Evolutionary conservation across 441 rosid genomes (phyloP), one percentile per base, ranked within the genome.

Genomic region (Corymbia calophylla): DNA sequence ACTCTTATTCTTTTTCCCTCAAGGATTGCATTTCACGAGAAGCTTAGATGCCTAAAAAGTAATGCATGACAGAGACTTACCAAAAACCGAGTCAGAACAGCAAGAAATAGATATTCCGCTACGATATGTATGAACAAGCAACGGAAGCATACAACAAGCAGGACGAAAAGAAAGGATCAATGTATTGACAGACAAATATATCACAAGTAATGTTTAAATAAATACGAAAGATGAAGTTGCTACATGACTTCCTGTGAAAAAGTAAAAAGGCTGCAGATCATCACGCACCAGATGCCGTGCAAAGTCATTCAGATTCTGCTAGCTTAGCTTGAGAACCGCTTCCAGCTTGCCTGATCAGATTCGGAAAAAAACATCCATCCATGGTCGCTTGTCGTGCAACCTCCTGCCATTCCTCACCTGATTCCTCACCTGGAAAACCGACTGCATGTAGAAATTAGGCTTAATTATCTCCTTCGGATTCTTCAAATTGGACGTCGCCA

Each of bases 301-400:
- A 77, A 44, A 77, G 17, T 77, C 1, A 77, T 77, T 44, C 51
- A 77, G 84, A 39, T 44, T 77, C 51, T 44, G 51, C 18, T 12
- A 77, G 84, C n/a, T 77, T 32, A 53, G 21, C 53, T 70, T 2
- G 39, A 39, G 87, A 44, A 86, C 35, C 19, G 1, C 77, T 8
- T 32, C 23, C 5, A 3, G 55, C 27, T 73, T 56, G 68, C 77
- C 73, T 11, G 88, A 35, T 94, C 94, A 97, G 88, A 96, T 87
- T 49, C 97, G 93, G 92, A 95, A 95, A 87, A 93, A 88, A 90
- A n/a, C n/a, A n/a, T n/a, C n/a, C n/a, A n/a, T n/a, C n/a, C n/a
- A n/a, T n/a, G 97, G 91, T 44, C 98, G 95, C 87, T 95, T 97
- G 35, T 97, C 97, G 56, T 96, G 95, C 88, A 97, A 91, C 55